These are phyloP conservation scores for Aspergillus carlsbadensis DNA, from an alignment of 495 filamentous ascomycete species.

Conservation along the genomic window DNA sequence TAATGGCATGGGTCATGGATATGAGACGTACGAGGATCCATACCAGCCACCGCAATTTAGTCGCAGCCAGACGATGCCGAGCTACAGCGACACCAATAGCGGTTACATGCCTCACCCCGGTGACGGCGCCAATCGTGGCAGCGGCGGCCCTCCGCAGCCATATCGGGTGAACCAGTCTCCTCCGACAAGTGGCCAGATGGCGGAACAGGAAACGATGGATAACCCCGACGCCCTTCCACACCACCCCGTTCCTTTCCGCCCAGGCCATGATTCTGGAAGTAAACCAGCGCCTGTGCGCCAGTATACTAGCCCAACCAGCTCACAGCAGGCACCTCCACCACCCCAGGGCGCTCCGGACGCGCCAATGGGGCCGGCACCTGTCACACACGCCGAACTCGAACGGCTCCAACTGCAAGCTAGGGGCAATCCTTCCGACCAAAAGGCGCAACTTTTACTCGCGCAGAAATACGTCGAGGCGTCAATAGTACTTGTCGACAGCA, in stretches of 20 bases:
- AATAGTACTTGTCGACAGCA: constrained; percentile 65
- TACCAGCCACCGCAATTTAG: constrained; percentile 11
- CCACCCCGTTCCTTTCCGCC: constrained; percentile 79
- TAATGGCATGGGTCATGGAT: constrained; percentile 24
- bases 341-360: constrained; percentile 29
- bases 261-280: constrained; percentile 61
- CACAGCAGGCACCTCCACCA: constrained; percentile 33
- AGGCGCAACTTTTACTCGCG: constrained; percentile 68
- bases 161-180: constrained; percentile 25
- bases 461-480: constrained; percentile 87
- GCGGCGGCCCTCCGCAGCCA: constrained; percentile 23
- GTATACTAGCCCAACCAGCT: constrained; percentile 51
- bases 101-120: constrained; percentile 10
- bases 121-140: constrained; percentile 13
- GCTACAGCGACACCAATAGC: constrained; percentile 8
- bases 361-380: constrained; percentile 44
- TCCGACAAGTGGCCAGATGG: constrained; percentile 16
- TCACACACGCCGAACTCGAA: constrained; percentile 78
- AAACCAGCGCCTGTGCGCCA: constrained; percentile 74
- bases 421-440: constrained; percentile 68
- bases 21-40: constrained; percentile 15
- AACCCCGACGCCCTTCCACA: constrained; percentile 65
- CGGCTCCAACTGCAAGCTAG: constrained; percentile 64
- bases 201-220: constrained; percentile 19
- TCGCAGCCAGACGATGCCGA: constrained; percentile 10